Percentiles rank a stretch among this genome's conserved stretches.
These are phyloP conservation scores for Mucor plumbeus DNA, from an alignment of 371 early-diverging fungal genomes.

Conservation along the genomic window DNA sequence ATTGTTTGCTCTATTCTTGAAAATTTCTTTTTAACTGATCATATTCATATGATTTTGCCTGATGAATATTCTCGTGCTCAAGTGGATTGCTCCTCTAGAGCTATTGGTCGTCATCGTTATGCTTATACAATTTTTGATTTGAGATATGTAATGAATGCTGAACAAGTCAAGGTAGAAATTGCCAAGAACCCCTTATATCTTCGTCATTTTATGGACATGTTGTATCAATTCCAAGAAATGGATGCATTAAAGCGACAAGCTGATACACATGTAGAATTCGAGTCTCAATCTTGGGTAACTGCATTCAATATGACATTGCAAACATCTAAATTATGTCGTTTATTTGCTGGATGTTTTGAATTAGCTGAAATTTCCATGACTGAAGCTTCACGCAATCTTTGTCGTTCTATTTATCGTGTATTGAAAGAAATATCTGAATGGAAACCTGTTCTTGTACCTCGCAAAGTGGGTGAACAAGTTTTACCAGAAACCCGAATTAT, in stretches of 20 bases:
- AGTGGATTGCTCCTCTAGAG: constrained; percentile 75
- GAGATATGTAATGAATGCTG: constrained; percentile 75
- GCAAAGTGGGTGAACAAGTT: background rate
- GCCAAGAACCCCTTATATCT: constrained; percentile 66
- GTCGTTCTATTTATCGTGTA: constrained; percentile 44
- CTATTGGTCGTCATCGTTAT: constrained; percentile 81
- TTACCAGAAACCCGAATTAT: background rate
- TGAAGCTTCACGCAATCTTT: constrained; percentile 34
- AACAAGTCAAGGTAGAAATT: constrained; percentile 61
- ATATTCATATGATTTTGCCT: constrained; percentile 39
- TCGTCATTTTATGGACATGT: constrained; percentile 77
- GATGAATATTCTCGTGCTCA: constrained; percentile 51
- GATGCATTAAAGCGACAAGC: constrained; percentile 79
- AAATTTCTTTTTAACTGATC: constrained; percentile 73
- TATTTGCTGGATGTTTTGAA: constrained; percentile 78
- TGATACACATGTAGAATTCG: constrained; percentile 88
- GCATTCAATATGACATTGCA: constrained; percentile 89
- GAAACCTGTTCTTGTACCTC: constrained; percentile 41
- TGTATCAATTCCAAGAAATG: constrained; percentile 92
- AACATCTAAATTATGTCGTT: constrained; percentile 77
- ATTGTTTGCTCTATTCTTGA: constrained; percentile 70
- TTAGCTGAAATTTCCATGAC: constrained; percentile 8
- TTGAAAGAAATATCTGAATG: constrained; percentile 64
- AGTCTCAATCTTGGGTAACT: constrained; percentile 86
- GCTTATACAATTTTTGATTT: constrained; percentile 87